Percentiles rank a stretch among this genome's conserved stretches.
Evolutionary conservation across 73 alveolate genomes (phyloP).

Genomic region (Urostyla sp.): DNA sequence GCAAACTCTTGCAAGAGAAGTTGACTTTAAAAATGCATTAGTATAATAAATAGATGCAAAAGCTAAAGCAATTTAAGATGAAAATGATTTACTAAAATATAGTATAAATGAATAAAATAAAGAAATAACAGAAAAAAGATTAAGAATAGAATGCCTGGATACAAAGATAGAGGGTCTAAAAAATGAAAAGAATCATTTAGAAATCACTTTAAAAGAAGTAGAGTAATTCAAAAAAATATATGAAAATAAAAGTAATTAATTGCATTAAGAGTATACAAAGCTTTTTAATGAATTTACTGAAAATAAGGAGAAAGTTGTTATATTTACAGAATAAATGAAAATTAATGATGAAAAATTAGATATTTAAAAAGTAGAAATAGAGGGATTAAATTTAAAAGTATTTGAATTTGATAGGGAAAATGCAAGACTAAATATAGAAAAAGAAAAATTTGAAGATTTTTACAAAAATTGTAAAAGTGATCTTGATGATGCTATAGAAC

Average conservation of each 20-base stretch:
- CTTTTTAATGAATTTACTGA: slow-evolving; percentile 20
- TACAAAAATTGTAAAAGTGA: slow-evolving; percentile 28
- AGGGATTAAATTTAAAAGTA: background rate
- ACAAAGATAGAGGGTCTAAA: slow-evolving; percentile 47
- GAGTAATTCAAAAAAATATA: slow-evolving; percentile 36
- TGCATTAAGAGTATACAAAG: slow-evolving; percentile 19
- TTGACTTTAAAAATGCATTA: background rate
- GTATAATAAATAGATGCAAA: slow-evolving; percentile 1
- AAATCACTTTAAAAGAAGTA: slow-evolving; percentile 24
- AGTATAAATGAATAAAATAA: slow-evolving; percentile 35
- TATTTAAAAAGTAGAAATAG: background rate
- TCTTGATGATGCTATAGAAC: slow-evolving; percentile 53
- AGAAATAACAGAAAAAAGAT: slow-evolving; percentile 37
- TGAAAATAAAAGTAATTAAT: slow-evolving; percentile 48
- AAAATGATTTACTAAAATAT: slow-evolving; percentile 21
- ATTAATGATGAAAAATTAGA: slow-evolving; percentile 42
- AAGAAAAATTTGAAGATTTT: slow-evolving; percentile 8
- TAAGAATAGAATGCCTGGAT: slow-evolving; percentile 51
- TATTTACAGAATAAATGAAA: slow-evolving; percentile 37
- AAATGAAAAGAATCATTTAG: slow-evolving; percentile 58
- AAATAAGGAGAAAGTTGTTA: slow-evolving; percentile 14
- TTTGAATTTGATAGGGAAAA: slow-evolving; percentile 8
- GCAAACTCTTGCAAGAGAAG: slow-evolving; percentile 10
- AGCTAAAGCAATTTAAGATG: slow-evolving; percentile 7
- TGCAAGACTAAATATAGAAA: slow-evolving; percentile 13